Conservation (phyloP, 1,284 basidiomycete species). For the Ustilago shanxiensis region DNA sequence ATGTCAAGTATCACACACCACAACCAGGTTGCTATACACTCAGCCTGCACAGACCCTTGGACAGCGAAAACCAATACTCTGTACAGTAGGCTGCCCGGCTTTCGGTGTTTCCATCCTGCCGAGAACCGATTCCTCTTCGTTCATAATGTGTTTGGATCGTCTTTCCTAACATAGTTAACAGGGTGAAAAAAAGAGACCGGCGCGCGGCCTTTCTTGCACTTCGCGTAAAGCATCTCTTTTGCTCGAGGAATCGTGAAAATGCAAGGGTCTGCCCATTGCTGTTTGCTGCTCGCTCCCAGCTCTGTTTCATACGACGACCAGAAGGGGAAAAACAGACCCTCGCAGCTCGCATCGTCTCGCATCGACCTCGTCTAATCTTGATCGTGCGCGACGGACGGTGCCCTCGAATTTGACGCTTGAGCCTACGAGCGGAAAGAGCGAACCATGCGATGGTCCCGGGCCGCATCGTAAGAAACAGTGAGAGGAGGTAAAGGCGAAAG, state of each 20-base stretch:
- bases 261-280: conserved; percentile 2
- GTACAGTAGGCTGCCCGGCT: background rate
- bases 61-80: background rate
- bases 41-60: background rate
- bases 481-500: no score
- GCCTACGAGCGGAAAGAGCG: no score
- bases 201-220: background rate
- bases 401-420: no score
- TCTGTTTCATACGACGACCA: background rate
- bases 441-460: no score
- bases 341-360: background rate
- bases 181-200: no score
- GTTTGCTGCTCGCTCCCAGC: background rate
- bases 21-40: no score
- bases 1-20: no score
- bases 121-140: background rate
- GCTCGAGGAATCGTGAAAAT: background rate
- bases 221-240: background rate
- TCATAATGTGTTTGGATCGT: no score
- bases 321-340: conserved; percentile 1
- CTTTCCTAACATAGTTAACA: no score
- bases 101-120: background rate
- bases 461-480: no score
- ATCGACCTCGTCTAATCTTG: no score
- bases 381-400: no score